Evolutionary conservation across 805 yeast genomes (phyloP).

Genomic region (Candida succiphila): DNA sequence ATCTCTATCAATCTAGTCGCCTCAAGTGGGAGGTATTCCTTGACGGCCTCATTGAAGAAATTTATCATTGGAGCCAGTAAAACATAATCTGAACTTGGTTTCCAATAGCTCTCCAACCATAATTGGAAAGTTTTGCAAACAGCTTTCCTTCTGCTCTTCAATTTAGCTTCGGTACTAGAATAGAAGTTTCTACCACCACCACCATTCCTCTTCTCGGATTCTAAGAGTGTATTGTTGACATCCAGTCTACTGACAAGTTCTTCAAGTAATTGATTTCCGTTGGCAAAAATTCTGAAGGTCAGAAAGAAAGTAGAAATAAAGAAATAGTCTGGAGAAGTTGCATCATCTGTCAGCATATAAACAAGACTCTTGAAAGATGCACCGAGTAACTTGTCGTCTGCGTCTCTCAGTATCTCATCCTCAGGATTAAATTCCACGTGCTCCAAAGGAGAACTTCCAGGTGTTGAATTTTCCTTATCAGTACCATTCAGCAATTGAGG

Average conservation of each 20-base stretch:
- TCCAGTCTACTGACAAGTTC: slow-evolving; percentile 61
- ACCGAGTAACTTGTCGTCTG: slow-evolving; percentile 45
- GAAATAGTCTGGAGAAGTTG: slow-evolving; percentile 52
- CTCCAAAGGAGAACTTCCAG: background rate
- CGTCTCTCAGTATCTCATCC: slow-evolving; percentile 41
- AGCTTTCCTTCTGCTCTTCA: slow-evolving; percentile 54
- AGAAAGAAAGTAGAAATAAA: slow-evolving; percentile 67
- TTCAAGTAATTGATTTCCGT: slow-evolving; percentile 57
- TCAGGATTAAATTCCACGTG: slow-evolving; percentile 11
- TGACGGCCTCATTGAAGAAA: slow-evolving; percentile 71
- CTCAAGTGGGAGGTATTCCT: slow-evolving; percentile 53
- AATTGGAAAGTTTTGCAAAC: slow-evolving; percentile 61
- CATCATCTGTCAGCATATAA: slow-evolving; percentile 56
- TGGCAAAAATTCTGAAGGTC: slow-evolving; percentile 64
- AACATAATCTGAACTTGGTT: slow-evolving; percentile 45
- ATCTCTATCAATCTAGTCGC: slow-evolving; percentile 50
- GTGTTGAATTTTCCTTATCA: slow-evolving; percentile 3
- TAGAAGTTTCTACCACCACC: slow-evolving; percentile 14
- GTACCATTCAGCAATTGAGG: background rate
- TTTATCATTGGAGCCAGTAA: slow-evolving; percentile 63
- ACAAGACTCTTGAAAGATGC: slow-evolving; percentile 66
- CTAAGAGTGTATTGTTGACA: slow-evolving; percentile 25
- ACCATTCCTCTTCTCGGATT: slow-evolving; percentile 13
- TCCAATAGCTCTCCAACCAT: slow-evolving; percentile 93
- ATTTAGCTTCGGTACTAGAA: slow-evolving; percentile 30